Evolutionary conservation across 805 yeast genomes (phyloP).

Genomic region (Saccharomycopsis capsularis): DNA sequence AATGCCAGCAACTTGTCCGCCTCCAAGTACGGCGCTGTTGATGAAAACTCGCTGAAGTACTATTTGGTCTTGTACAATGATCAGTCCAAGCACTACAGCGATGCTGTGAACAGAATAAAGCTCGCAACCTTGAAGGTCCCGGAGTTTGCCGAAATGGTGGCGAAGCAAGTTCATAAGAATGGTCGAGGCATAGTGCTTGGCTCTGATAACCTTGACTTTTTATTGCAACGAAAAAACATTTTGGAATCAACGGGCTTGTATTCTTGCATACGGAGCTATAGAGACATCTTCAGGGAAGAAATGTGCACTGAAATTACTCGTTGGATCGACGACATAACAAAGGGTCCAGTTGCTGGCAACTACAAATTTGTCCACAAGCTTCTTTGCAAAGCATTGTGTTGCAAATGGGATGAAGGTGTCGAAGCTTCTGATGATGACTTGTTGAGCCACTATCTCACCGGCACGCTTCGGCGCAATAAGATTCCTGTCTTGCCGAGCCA

Average conservation of each 20-base stretch:
- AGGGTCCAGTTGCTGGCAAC: slow-evolving; percentile 45
- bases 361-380: slow-evolving; percentile 41
- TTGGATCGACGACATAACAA: slow-evolving; percentile 59
- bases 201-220: slow-evolving; percentile 42
- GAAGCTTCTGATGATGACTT: not conserved
- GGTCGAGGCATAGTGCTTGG: slow-evolving; percentile 69
- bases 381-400: slow-evolving; percentile 51
- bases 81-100: slow-evolving; percentile 66
- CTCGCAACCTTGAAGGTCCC: slow-evolving; percentile 55
- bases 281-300: slow-evolving; percentile 74
- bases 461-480: slow-evolving; percentile 7
- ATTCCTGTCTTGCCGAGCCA: slow-evolving; percentile 12
- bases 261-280: slow-evolving; percentile 54
- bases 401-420: slow-evolving; percentile 56
- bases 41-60: slow-evolving; percentile 42
- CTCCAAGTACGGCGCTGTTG: slow-evolving; percentile 38
- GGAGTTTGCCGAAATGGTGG: slow-evolving; percentile 68
- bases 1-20: slow-evolving; percentile 34
- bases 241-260: slow-evolving; percentile 58
- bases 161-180: slow-evolving; percentile 48
- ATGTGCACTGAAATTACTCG: slow-evolving; percentile 63
- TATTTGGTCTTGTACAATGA: slow-evolving; percentile 68
- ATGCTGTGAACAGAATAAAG: slow-evolving; percentile 60
- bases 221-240: slow-evolving; percentile 48
- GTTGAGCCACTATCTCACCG: slow-evolving; percentile 6